Percentiles rank a stretch among this genome's conserved stretches.
These are phyloP conservation scores for Boletus rubropictus DNA, from an alignment of 768 basidiomycete species.

Conservation along the genomic window DNA sequence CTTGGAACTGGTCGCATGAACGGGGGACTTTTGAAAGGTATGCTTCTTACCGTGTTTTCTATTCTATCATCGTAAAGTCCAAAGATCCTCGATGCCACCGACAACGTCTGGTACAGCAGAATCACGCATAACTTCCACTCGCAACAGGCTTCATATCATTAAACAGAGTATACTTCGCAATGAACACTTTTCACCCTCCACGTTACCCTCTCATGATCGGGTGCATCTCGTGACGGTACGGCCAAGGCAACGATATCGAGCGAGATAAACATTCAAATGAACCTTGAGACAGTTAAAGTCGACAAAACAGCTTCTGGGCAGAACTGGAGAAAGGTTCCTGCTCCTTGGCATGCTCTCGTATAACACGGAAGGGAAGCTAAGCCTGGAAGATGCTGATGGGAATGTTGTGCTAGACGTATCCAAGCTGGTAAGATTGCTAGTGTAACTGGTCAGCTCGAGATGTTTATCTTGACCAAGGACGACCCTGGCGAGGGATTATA, in stretches of 20 bases:
- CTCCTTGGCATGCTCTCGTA: constrained; percentile 90
- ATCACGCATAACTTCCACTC: constrained; percentile 69
- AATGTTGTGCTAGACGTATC: constrained; percentile 84
- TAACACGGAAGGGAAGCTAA: constrained; percentile 85
- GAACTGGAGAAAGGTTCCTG: constrained; percentile 84
- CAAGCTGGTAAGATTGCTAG: constrained; percentile 51
- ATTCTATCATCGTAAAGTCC: constrained; percentile 9
- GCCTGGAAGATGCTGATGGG: constrained; percentile 91
- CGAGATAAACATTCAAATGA: constrained; percentile 16
- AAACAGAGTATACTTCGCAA: constrained; percentile 91
- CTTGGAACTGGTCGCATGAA: constrained; percentile 86
- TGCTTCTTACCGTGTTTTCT: constrained; percentile 12
- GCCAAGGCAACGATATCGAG: constrained; percentile 10
- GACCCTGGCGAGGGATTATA: constrained; percentile 94
- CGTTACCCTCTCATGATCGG: constrained; percentile 82
- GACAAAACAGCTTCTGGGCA: constrained; percentile 91
- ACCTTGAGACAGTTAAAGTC: constrained; percentile 66
- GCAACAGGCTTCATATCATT: constrained; percentile 86
- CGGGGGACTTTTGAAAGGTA: constrained; percentile 87
- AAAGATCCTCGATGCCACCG: constrained; percentile 44
- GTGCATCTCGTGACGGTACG: constrained; percentile 83
- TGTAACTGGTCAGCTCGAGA: constrained; percentile 1
- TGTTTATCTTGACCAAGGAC: constrained; percentile 41
- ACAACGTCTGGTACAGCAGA: constrained; percentile 82
- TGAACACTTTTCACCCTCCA: constrained; percentile 97